Evolutionary conservation across 225 moss, liverwort and hornwort species (phyloP), one percentile per base, ranked within the genome.

Genomic region (Lunularia cruciata): DNA sequence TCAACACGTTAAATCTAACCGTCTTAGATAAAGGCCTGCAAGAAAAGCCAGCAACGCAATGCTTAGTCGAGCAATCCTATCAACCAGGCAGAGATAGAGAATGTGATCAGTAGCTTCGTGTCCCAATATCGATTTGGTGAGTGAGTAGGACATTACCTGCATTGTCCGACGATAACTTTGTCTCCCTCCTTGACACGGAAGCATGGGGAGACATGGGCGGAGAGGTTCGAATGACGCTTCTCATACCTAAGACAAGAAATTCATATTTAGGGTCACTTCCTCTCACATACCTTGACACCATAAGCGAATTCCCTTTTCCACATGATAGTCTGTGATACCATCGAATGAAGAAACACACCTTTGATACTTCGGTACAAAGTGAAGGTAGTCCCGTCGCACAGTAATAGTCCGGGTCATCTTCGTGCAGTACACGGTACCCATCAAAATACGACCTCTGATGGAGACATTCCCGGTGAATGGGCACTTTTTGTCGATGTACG

Each of bases 131-230:
- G n/a, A 12, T 3, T 35, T 33, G 1, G 28, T 8, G 56, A 32
- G 30, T 14, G 11, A 13, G 18, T 30, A 42, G n/a, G n/a, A n/a
- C n/a, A 10, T 37, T 77, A 77, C 82, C 82, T 82, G 78, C 82
- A 83, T 67, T 83, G 82, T 63, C 82, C 82, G 48, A 83, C 71
- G 22, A 83, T 78, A 20, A 83, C 82, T 59, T 57, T 69, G 38
- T 83, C 82, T 43, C 82, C 82, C 47, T 83, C 82, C 59, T 83
- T 83, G 23, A 83, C 82, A 62, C 82, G 78, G 48, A 83, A 83
- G 47, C 68, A 68, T 2, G 82, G 78, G 3, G 82, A 83, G 2
- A 78, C 77, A 26, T 83, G 82, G 0, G 82, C 82, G 26, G 82
- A 77, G 10, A 83, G 59, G 19, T 83, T 83, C 12, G 82, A 83